phyloP scores from a whole-genome alignment of 139 green algal species.

The Picochlorum sp. region DNA sequence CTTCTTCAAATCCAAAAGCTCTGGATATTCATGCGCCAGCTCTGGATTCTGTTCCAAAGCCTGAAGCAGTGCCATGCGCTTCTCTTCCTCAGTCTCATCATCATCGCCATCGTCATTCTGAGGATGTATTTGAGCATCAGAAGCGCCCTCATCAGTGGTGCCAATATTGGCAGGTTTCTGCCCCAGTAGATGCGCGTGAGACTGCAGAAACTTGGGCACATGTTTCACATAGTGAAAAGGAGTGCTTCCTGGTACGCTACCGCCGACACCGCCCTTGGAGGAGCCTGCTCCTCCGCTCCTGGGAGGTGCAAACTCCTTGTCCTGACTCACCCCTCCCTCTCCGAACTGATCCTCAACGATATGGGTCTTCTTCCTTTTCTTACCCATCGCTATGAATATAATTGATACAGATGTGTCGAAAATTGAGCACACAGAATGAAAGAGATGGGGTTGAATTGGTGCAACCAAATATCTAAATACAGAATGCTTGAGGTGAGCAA shows the following conservation, averaged over 20 bases:
- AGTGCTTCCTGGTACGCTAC: conserved; percentile 11
- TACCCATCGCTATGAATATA: too few relatives aligned
- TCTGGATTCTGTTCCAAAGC: conserved; percentile 68
- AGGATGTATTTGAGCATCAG: conserved; percentile 1
- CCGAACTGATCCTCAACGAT: conserved; percentile 58
- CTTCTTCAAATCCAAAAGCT: conserved; percentile 24
- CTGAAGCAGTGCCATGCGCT: conserved; percentile 40
- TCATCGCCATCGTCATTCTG: background rate
- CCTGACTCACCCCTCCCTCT: conserved; percentile 25
- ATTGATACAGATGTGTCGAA: too few relatives aligned
- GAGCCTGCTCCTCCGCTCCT: background rate
- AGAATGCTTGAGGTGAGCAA: too few relatives aligned
- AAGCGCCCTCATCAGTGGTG: conserved; percentile 5
- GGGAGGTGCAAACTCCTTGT: background rate
- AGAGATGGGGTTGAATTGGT: too few relatives aligned
- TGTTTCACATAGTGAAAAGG: conserved; percentile 41
- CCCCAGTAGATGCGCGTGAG: conserved; percentile 58
- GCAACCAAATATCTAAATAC: too few relatives aligned
- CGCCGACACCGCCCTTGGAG: conserved; percentile 25
- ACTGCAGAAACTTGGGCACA: conserved; percentile 69
- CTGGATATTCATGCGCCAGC: conserved; percentile 47
- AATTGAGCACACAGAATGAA: too few relatives aligned
- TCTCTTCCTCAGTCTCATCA: conserved; percentile 25
- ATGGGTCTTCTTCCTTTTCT: conserved; percentile 7
- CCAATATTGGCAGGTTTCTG: background rate